Evolutionary conservation across 164 flowering plant genomes (phyloP).

Genomic region (Liquidambar formosana): DNA sequence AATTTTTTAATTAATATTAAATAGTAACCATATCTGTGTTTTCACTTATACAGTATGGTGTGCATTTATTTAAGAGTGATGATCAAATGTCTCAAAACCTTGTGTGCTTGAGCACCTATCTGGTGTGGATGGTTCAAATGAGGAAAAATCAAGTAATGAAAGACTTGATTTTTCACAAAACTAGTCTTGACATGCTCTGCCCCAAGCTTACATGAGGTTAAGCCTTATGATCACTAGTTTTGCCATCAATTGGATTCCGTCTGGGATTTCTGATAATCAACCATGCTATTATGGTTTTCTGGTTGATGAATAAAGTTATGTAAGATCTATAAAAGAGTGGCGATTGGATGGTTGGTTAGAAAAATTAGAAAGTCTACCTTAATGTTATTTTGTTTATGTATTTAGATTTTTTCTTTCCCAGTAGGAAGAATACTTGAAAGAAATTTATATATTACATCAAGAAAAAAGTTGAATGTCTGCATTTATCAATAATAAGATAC

Average conservation of each 20-base stretch:
- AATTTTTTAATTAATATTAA: neutral
- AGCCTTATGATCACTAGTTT: neutral
- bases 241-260: neutral
- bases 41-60: neutral
- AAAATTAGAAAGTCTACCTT: too few relatives aligned
- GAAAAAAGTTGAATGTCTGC: too few relatives aligned
- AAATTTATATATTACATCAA: too few relatives aligned
- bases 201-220: neutral
- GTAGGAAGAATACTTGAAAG: too few relatives aligned
- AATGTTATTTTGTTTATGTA: too few relatives aligned
- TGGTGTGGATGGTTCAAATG: neutral
- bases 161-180: neutral
- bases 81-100: neutral
- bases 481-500: too few relatives aligned
- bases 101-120: neutral
- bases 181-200: neutral
- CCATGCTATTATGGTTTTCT: neutral
- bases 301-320: neutral
- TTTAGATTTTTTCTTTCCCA: too few relatives aligned
- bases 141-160: neutral
- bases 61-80: neutral
- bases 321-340: neutral
- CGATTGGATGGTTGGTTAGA: neutral
- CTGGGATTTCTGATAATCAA: neutral
- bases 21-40: neutral